Evolutionary conservation across 805 yeast species (phyloP).

Genomic region (Metschnikowia henanensis): DNA sequence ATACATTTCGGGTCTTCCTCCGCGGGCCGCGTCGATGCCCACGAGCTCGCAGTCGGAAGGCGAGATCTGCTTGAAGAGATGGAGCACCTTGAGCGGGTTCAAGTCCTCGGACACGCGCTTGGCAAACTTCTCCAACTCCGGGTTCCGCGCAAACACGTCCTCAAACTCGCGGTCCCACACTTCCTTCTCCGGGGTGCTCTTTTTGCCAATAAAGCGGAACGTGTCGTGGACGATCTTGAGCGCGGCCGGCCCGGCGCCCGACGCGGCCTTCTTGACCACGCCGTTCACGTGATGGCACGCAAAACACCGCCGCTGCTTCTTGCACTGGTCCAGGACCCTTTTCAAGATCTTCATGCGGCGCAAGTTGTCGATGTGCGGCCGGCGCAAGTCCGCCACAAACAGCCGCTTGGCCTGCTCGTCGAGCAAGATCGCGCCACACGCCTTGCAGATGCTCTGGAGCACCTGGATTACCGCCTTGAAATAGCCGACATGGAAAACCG

Average conservation of each 20-base stretch:
- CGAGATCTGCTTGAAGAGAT: conserved; percentile 79
- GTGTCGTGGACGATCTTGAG: conserved; percentile 94
- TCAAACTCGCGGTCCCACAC: conserved; percentile 88
- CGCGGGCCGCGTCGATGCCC: conserved; percentile 84
- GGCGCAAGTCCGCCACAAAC: conserved; percentile 74
- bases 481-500: conserved; percentile 97
- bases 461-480: conserved; percentile 89
- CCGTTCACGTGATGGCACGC: conserved; percentile 90
- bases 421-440: conserved; percentile 75
- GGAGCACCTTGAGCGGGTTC: conserved; percentile 87
- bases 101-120: conserved; percentile 90
- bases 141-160: conserved; percentile 68
- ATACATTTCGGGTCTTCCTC: conserved; percentile 95
- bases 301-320: conserved; percentile 89
- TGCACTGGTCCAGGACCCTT: conserved; percentile 85
- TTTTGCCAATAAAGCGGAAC: conserved; percentile 94
- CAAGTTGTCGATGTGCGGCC: conserved; percentile 87
- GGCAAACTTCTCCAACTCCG: conserved; percentile 85
- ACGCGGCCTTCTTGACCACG: conserved; percentile 94
- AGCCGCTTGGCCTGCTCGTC: conserved; percentile 70
- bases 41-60: conserved; percentile 90
- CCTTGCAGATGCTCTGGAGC: conserved; percentile 87
- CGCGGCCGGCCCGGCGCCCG: conserved; percentile 91
- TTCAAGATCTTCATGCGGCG: conserved; percentile 89
- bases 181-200: conserved; percentile 77